Evolutionary conservation across 768 basidiomycete species (phyloP), one percentile per base, ranked within the genome.

Genomic region (Podaxis rugospora): DNA sequence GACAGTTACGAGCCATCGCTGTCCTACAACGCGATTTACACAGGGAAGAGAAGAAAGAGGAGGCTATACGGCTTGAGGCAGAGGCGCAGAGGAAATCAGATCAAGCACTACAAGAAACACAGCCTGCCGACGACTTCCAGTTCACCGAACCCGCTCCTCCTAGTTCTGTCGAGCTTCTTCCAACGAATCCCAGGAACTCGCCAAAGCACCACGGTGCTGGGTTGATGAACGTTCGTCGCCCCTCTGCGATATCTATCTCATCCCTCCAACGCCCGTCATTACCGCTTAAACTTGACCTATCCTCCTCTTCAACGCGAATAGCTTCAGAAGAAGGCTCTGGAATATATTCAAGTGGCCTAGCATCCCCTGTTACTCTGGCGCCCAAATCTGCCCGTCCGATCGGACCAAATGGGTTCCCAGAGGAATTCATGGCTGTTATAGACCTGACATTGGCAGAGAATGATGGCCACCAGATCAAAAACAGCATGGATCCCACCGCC

Each of bases 331-430:
- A 88, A 51, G 89, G 90, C 65, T 80, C 78, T 5, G 74, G 81
- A 4, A 68, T 84, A 57, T 87, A 83, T 62, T 73, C 81, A 1
- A 85, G 80, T 50, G 85, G 86, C 1, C 75, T 91, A 51, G 79
- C 87, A 28, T 92, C 90, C 5, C 92, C 92, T 5, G 91, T 93
- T 35, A 90, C 87, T 4, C 80, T 93, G 39, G 92, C 90, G 0
- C 92, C 92, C 1, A 89, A 85, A 67, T 90, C 92, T 4, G 89
- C 88, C 50, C 83, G 88, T 2, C 79, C 87, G 0, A 71, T 80
- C 13, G 80, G 75, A n/a, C 67, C 78, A 2, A 78, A 75, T 57
- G 85, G 87, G 52, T 80, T 86, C 55, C 78, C 83, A 25, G 78
- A 85, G 3, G 88, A 90, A 46, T 71, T 90, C 28, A 85, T 91